Evolutionary conservation across 2,329 filamentous ascomycete genomes (phyloP).

Genomic region (Fusarium brevicatenulatum): DNA sequence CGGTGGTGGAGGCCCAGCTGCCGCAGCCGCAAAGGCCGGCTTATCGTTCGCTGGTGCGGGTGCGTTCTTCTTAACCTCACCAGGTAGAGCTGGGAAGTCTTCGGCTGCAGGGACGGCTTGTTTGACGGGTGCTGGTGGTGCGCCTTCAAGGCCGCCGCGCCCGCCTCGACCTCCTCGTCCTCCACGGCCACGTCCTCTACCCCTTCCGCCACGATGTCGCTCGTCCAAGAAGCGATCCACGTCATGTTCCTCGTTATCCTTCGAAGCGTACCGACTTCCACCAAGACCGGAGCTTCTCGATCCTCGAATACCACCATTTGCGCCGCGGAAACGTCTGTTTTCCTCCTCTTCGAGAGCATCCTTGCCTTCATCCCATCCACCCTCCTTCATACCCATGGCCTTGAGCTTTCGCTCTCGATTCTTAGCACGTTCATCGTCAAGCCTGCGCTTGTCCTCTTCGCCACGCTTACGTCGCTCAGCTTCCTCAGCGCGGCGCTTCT

Average conservation of each 20-base stretch:
- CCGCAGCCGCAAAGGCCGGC: constrained; percentile 47
- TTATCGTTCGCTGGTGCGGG: constrained; percentile 23
- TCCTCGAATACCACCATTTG: constrained; percentile 55
- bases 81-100: constrained; percentile 52
- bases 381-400: constrained; percentile 64
- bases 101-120: constrained; percentile 45
- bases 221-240: constrained; percentile 53
- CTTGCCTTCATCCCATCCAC: constrained; percentile 70
- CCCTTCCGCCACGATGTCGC: constrained; percentile 46
- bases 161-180: constrained; percentile 49
- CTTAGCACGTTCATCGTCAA: constrained; percentile 69
- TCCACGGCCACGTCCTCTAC: constrained; percentile 50
- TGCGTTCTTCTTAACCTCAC: constrained; percentile 41
- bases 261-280: constrained; percentile 55
- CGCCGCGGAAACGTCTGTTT: constrained; percentile 54
- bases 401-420: constrained; percentile 71
- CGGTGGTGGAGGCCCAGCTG: constrained; percentile 40
- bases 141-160: constrained; percentile 41
- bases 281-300: constrained; percentile 51
- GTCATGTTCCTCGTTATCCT: constrained; percentile 48
- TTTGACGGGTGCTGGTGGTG: constrained; percentile 31
- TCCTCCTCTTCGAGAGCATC: constrained; percentile 56
- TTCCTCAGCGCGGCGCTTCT: constrained; percentile 62
- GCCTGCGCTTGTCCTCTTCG: constrained; percentile 61
- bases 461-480: constrained; percentile 61